Base-by-base conservation (phyloP, 495 filamentous ascomycete species). In the Aspergillus panamensis region DNA sequence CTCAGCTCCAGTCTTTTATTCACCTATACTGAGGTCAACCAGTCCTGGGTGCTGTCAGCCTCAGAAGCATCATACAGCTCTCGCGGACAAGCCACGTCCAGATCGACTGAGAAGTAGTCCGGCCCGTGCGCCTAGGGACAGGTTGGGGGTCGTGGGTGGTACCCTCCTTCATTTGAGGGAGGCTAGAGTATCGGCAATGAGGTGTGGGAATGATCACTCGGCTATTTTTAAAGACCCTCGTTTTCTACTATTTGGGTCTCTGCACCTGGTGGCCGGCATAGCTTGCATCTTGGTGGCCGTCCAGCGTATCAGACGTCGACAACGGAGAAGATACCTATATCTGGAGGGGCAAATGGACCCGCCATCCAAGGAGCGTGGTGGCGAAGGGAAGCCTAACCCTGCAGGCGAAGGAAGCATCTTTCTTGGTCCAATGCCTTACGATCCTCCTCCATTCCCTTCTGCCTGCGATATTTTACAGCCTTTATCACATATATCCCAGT, bases 381-480 rank as follows among this genome's bases (percentile, higher is more conserved):
- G 60, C 62, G 48, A 65, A 48, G 21, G 43, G 49, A 44, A 60
- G 53, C 35, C 60, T 37, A 45, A 31, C 48, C 29, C 57, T 51
- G 49, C 58, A 62, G 51, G 50, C 45, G 53, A 55, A 45, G 53
- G 51, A 30, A 40, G 48, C 14, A 16, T 48, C 53, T 57, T 21
- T 45, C 35, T 29, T 12, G 43, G 32, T 42, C 44, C 35, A 20
- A 10, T 32, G 8, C 49, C 47, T 61, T 17, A 61, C 54, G 39
- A 33, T 37, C 47, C 51, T 53, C 29, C 61, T 52, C 21, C 48
- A 31, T 25, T 58, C 49, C 48, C 63, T 44, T 71, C 74, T 13
- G 71, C 74, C n/a, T 69, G 66, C 51, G 71, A 74, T 64, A 63
- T 75, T 35, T 52, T 77, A 37, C 63, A 62, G 51, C 72, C 74